Evolutionary conservation across 805 yeast species (phyloP).

Genomic region (Tetrapisispora arboricola): DNA sequence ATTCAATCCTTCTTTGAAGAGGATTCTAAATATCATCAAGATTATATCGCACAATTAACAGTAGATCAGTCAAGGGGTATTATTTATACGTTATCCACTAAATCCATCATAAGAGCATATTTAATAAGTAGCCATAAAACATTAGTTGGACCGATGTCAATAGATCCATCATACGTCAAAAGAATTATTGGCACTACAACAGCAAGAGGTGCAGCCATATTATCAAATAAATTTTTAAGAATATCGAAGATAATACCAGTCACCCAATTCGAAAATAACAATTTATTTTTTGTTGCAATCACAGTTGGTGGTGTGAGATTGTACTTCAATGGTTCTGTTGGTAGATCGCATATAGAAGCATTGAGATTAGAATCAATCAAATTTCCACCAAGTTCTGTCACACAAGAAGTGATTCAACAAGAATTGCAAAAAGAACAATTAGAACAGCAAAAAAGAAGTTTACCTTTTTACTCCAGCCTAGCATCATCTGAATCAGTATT

Average conservation of each 20-base stretch:
- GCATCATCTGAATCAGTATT: conserved; percentile 24
- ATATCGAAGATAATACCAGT: conserved; percentile 39
- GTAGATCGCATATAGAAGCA: conserved; percentile 30
- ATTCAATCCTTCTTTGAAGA: conserved; percentile 30
- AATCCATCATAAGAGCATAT: conserved; percentile 73
- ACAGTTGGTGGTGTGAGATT: conserved; percentile 80
- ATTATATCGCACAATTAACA: conserved; percentile 50
- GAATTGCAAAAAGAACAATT: conserved; percentile 31
- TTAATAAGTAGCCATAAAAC: conserved; percentile 33
- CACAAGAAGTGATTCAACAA: conserved; percentile 25
- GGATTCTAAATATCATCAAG: conserved; percentile 34
- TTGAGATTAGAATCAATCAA: conserved; percentile 41
- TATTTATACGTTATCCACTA: conserved; percentile 72
- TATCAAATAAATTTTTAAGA: conserved; percentile 45
- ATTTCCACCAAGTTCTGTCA: conserved; percentile 47
- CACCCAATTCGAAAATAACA: conserved; percentile 51
- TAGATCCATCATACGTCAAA: conserved; percentile 31
- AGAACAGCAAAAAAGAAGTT: conserved; percentile 29
- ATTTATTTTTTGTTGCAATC: conserved; percentile 64
- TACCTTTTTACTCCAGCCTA: conserved; percentile 22
- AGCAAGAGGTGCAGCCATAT: conserved; percentile 43
- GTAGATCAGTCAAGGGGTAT: conserved; percentile 71
- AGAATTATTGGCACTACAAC: conserved; percentile 35
- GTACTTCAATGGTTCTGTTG: conserved; percentile 37
- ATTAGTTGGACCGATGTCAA: conserved; percentile 33